Conservation (phyloP, 257 asterid genomes). For the Cruciata laevipes region DNA sequence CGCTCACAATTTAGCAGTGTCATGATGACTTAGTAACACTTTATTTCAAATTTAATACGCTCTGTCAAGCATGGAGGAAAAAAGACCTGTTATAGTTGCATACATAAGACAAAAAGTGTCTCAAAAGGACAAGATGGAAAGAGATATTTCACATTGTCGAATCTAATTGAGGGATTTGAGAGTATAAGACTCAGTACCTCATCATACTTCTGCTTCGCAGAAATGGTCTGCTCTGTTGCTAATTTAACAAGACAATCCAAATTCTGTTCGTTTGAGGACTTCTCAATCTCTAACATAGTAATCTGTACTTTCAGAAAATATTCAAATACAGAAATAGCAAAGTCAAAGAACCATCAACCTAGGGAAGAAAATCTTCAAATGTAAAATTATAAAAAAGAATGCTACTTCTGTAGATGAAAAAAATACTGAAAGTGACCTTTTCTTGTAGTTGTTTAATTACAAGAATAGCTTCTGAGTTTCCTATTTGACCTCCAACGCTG, state of each 20-base stretch:
- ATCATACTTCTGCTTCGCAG: slow-evolving; percentile 59
- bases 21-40: neutral
- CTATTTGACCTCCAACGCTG: slow-evolving; percentile 15
- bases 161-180: no score
- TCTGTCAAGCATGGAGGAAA: neutral
- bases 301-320: slow-evolving; percentile 36
- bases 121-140: neutral
- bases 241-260: slow-evolving; percentile 49
- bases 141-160: neutral
- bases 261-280: slow-evolving; percentile 69
- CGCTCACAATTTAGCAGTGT: neutral
- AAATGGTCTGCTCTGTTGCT: slow-evolving; percentile 53
- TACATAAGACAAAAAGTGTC: neutral
- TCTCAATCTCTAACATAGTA: slow-evolving; percentile 68
- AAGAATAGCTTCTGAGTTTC: slow-evolving; percentile 57
- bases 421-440: slow-evolving; percentile 44
- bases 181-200: slow-evolving; percentile 37
- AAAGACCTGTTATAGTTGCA: neutral
- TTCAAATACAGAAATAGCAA: slow-evolving; percentile 1
- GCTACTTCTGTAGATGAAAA: slow-evolving; percentile 11
- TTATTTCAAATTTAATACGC: neutral
- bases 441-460: slow-evolving; percentile 81
- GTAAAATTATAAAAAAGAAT: neutral
- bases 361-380: neutral
- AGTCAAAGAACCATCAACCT: slow-evolving; percentile 7